Conservation (phyloP, 2,329 filamentous ascomycete genomes). For the Fusarium sp. region DNA sequence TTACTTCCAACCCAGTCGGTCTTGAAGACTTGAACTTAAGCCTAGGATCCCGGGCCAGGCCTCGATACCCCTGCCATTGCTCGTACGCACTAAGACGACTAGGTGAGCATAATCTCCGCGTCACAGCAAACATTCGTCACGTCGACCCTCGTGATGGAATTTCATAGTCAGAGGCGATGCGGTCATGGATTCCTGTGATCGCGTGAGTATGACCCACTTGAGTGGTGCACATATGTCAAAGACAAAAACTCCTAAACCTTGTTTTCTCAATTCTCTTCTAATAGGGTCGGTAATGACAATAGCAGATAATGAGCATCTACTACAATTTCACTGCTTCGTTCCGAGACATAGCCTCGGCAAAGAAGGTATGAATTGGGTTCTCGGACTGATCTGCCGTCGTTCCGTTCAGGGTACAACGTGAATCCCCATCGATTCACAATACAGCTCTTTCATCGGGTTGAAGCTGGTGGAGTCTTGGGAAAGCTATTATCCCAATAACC, state of each 20-base stretch:
- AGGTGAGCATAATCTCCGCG: conserved; percentile 46
- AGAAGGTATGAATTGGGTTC: conserved; percentile 3
- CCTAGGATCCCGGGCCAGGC: conserved; percentile 37
- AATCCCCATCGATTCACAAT: neutral
- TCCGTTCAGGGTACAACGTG: too few species aligned
- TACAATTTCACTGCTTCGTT: neutral
- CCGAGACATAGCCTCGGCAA: conserved; percentile 32
- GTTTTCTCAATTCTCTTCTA: conserved; percentile 10
- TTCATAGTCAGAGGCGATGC: conserved; percentile 27
- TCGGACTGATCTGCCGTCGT: conserved; percentile 3
- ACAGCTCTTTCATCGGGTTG: neutral
- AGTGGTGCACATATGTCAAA: neutral
- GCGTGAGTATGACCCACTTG: neutral
- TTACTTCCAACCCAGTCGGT: conserved; percentile 2
- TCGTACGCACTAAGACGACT: conserved; percentile 36
- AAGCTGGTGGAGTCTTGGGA: neutral
- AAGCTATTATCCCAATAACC: neutral
- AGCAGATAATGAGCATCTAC: conserved; percentile 29
- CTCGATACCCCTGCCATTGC: conserved; percentile 38
- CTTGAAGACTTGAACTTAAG: neutral
- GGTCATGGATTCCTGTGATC: conserved; percentile 13
- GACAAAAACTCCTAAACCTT: neutral
- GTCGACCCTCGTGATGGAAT: conserved; percentile 40
- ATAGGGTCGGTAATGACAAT: conserved; percentile 29
- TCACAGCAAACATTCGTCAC: conserved; percentile 23